These are phyloP conservation scores for Coemansia reversa DNA, from an alignment of 192 early-diverging fungal genomes.

Conservation along the genomic window DNA sequence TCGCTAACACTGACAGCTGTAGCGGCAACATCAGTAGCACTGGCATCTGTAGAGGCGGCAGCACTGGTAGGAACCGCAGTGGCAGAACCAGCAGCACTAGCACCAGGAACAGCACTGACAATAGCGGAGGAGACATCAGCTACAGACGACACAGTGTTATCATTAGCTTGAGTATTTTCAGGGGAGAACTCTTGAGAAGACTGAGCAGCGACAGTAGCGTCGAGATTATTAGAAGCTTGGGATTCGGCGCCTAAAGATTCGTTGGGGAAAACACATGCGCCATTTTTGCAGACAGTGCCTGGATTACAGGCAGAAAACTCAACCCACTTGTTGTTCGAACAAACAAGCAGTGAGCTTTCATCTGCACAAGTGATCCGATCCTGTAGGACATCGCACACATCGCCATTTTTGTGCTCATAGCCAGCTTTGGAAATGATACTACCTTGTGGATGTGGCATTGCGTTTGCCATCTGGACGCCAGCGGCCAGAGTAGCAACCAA, in stretches of 20 bases:
- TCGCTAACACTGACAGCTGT: background rate
- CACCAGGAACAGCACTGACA: background rate
- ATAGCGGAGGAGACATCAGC: conserved; percentile 5
- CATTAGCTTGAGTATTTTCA: background rate
- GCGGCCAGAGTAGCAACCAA: conserved; percentile 18
- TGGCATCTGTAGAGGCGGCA: background rate
- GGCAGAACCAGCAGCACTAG: background rate
- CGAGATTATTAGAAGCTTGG: background rate
- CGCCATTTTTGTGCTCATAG: conserved; percentile 12
- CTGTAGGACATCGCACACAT: conserved; percentile 11
- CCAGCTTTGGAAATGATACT: conserved; percentile 12
- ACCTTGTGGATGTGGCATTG: conserved; percentile 28
- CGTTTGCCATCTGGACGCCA: conserved; percentile 11
- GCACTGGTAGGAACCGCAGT: background rate
- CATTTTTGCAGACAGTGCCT: conserved; percentile 37
- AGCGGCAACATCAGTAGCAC: background rate
- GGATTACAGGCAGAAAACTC: conserved; percentile 25
- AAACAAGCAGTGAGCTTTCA: conserved; percentile 27
- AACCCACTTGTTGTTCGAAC: conserved; percentile 35
- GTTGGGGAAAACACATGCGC: conserved; percentile 23
- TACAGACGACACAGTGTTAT: conserved; percentile 11
- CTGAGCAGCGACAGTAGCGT: conserved; percentile 4
- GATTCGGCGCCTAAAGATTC: background rate
- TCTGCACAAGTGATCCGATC: conserved; percentile 31
- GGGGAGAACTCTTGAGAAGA: background rate